These are phyloP conservation scores for Tylopilus balloui DNA, from an alignment of 768 basidiomycete species.

Conservation along the genomic window DNA sequence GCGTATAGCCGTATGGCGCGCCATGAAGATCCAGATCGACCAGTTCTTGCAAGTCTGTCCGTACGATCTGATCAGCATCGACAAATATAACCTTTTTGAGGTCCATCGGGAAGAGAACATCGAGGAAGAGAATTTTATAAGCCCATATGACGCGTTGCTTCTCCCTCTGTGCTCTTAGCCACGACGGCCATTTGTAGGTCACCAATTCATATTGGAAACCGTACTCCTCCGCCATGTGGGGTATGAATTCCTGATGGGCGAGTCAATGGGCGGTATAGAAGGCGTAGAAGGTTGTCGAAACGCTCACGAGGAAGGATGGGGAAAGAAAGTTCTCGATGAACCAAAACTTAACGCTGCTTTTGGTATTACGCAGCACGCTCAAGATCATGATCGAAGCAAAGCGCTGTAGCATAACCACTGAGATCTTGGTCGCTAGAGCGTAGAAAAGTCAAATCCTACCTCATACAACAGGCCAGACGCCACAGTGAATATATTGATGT, in stretches of 20 bases:
- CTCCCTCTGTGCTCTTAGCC: constrained; percentile 95
- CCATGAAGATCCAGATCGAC: constrained; percentile 91
- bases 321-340: constrained; percentile 99
- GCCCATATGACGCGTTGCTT: constrained; percentile 99
- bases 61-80: constrained; percentile 96
- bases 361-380: constrained; percentile 91
- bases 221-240: constrained; percentile 86
- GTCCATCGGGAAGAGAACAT: constrained; percentile 98
- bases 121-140: constrained; percentile 98
- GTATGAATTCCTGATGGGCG: constrained; percentile 77
- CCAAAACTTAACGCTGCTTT: constrained; percentile 97
- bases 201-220: constrained; percentile 95
- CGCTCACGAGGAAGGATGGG: constrained; percentile 84
- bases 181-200: constrained; percentile 99
- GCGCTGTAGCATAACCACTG: constrained; percentile 46
- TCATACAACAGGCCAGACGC: constrained; percentile 96
- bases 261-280: background rate
- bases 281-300: background rate
- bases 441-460: constrained; percentile 40
- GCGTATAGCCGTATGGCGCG: constrained; percentile 92
- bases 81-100: constrained; percentile 99
- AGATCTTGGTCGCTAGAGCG: background rate
- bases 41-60: constrained; percentile 91
- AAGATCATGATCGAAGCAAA: constrained; percentile 99
- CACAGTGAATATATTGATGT: constrained; percentile 99